Percentiles rank a stretch among this genome's conserved stretches.
Evolutionary conservation across 1,284 basidiomycete genomes (phyloP).

Genomic region (Irpex sp.): DNA sequence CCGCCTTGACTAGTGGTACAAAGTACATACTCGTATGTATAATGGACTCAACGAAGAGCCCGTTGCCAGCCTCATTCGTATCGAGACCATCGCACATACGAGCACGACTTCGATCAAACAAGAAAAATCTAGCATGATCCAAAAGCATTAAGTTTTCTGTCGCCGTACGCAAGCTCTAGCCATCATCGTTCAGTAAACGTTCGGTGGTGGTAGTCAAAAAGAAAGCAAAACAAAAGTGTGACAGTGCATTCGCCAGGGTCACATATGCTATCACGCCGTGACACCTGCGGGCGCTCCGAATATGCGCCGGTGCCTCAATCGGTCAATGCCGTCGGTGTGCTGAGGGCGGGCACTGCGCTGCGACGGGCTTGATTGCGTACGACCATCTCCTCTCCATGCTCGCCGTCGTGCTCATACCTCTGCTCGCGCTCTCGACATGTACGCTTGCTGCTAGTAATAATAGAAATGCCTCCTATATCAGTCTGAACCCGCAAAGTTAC

Average conservation of each 20-base stretch:
- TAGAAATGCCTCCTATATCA: slow-evolving; percentile 4
- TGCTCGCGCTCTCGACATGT: slow-evolving; percentile 1
- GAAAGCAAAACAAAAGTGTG: neutral
- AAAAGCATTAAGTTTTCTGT: no score
- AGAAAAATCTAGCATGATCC: no score
- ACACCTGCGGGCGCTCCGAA: neutral
- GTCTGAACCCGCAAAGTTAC: slow-evolving; percentile 8
- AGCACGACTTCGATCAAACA: no score
- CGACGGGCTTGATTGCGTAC: slow-evolving; percentile 1
- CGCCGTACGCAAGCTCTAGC: no score
- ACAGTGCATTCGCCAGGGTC: neutral
- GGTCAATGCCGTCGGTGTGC: neutral
- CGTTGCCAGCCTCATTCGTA: no score
- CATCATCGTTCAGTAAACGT: no score
- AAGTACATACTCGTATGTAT: no score
- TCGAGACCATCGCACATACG: no score
- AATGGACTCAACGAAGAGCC: no score
- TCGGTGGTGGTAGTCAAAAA: no score
- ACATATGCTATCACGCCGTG: no score
- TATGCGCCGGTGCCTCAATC: neutral
- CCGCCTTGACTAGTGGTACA: no score
- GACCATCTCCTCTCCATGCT: slow-evolving; percentile 5
- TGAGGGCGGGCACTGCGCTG: neutral
- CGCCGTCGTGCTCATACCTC: neutral
- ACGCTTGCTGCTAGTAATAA: neutral